Percentiles rank a stretch among this genome's conserved stretches.
These are phyloP conservation scores for Bipolaris sorokiniana DNA, from an alignment of 2,329 filamentous ascomycete species.

Conservation along the genomic window DNA sequence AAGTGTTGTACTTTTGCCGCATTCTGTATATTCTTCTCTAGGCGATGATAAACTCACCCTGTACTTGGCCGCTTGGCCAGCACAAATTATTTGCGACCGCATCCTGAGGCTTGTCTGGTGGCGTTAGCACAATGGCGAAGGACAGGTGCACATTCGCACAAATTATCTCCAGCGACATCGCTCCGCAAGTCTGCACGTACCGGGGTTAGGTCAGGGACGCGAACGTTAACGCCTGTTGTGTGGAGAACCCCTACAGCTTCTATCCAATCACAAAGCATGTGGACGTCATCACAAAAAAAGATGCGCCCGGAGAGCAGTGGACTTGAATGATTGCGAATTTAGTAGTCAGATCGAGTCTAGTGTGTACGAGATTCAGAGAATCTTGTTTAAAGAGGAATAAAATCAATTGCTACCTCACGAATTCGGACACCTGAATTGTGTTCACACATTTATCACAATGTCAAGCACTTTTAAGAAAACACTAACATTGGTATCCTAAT, in stretches of 20 bases:
- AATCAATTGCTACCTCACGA: neutral
- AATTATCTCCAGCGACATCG: slow-evolving; percentile 42
- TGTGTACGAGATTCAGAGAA: neutral
- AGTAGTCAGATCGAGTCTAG: neutral
- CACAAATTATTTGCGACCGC: slow-evolving; percentile 44
- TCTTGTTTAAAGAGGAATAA: neutral
- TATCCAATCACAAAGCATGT: slow-evolving; percentile 31
- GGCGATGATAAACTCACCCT: slow-evolving; percentile 33
- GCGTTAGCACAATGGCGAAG: slow-evolving; percentile 23
- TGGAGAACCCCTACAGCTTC: slow-evolving; percentile 26
- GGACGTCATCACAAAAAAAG: slow-evolving; percentile 11
- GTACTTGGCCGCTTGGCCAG: slow-evolving; percentile 39
- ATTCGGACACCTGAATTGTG: neutral
- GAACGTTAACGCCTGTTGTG: neutral
- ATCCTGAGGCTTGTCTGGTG: slow-evolving; percentile 35
- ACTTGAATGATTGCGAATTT: neutral
- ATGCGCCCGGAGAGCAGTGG: neutral
- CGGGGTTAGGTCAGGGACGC: slow-evolving; percentile 16
- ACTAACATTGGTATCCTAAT: slow-evolving; percentile 16
- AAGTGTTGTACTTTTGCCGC: neutral
- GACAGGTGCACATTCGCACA: slow-evolving; percentile 25
- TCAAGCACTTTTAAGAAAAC: neutral
- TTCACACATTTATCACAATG: neutral
- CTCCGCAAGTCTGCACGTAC: slow-evolving; percentile 14
- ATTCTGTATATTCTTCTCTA: neutral